Conservation (phyloP, 2,329 filamentous ascomycete genomes). For the Aspergillus sp. region DNA sequence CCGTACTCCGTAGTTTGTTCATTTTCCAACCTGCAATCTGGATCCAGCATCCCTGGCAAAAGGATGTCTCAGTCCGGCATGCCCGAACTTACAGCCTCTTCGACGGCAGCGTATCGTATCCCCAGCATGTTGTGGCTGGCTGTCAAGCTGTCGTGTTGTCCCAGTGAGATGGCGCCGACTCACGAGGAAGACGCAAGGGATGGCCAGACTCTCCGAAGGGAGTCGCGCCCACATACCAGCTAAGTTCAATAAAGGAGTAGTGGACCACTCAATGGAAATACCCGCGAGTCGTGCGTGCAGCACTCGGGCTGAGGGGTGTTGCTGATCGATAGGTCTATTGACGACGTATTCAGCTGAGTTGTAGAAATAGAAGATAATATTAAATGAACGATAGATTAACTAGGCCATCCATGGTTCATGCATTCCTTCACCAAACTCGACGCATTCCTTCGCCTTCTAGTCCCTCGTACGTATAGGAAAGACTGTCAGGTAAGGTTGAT, state of each 20-base stretch:
- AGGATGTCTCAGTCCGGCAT: not conserved
- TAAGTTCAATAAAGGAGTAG: not conserved
- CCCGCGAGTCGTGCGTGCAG: slow-evolving; percentile 2
- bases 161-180: slow-evolving; percentile 6
- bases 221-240: not conserved
- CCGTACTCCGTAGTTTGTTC: not conserved
- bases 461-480: not conserved
- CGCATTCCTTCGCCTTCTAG: not conserved
- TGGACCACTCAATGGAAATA: not conserved
- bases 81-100: not conserved
- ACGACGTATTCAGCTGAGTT: slow-evolving; percentile 9
- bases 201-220: not conserved
- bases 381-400: not conserved
- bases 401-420: slow-evolving; percentile 11
- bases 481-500: slow-evolving; percentile 6
- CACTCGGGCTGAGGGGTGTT: slow-evolving; percentile 2
- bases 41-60: not conserved
- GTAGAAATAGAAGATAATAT: too few relatives aligned
- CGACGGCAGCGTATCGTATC: slow-evolving; percentile 6
- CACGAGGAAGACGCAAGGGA: slow-evolving; percentile 13
- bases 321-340: slow-evolving; percentile 18
- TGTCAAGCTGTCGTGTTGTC: slow-evolving; percentile 10
- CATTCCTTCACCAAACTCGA: not conserved
- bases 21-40: not conserved
- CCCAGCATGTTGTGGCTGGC: slow-evolving; percentile 14